Evolutionary conservation across 2,329 filamentous ascomycete genomes (phyloP), one percentile per base, ranked within the genome.

Genomic region (Bipolaris bicolor): DNA sequence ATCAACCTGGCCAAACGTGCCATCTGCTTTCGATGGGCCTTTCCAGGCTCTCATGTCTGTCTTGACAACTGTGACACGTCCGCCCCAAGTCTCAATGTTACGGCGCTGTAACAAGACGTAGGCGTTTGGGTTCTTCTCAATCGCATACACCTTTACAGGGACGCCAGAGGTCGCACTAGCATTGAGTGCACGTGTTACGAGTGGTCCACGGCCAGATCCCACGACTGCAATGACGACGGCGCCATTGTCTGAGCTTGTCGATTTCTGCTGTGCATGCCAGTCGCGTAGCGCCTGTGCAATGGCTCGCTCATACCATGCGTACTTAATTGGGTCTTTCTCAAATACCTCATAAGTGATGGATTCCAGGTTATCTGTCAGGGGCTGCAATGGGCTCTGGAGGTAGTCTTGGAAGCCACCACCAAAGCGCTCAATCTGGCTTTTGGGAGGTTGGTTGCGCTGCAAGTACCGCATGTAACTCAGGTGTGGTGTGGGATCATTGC

Each of bases 281-380:
- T 98, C 93, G 11, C 80, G 83, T 60, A 99, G 82, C 0, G 95
- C 94, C 63, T 90, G 86, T 3, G 86, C 86, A 55, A 96, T 89
- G 13, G 95, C 95, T 44, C 84, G 83, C 75, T 98, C 92, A 73
- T 99, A 99, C 83, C 94, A 96, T 63, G 92, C 88, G 74, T 99
- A 99, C 78, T 99, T 99, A 78, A 99, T 90, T 0, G 95, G 95
- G 63, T 99, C 96, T 66, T 96, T 96, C 76, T 99, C 95, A 70
- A 99, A 99, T 2, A 98, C 94, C 74, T 99, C 95, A 76, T 99
- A 99, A 0, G 95, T 99, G 40, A 96, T 90, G 45, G 92, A 97
- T 75, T 99, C 96, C 13, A 99, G 83, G 67, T 99, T 99, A 76
- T 99, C 95, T 0, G 94, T 94, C 13, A 99, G 83, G 0, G 95